Evolutionary conservation across 495 filamentous ascomycete genomes (phyloP).

Genomic region (Eremomyces bilateralis): DNA sequence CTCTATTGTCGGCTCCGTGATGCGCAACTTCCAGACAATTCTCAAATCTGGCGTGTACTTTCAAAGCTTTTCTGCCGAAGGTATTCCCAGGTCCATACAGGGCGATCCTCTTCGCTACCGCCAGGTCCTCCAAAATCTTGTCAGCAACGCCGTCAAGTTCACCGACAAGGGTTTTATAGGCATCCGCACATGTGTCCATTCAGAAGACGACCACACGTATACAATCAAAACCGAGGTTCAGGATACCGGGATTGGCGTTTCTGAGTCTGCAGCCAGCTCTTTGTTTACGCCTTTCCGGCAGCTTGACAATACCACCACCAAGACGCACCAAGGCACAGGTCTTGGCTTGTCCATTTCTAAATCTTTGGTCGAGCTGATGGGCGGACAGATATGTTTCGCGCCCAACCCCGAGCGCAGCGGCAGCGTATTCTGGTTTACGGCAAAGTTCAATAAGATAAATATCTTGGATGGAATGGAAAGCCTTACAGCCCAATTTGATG

Average conservation of each 20-base stretch:
- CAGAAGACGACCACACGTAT: slow-evolving; percentile 20
- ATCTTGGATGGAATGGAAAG: slow-evolving; percentile 39
- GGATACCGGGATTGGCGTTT: slow-evolving; percentile 73
- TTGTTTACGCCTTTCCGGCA: slow-evolving; percentile 77
- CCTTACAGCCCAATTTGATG: slow-evolving; percentile 36
- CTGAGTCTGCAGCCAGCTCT: slow-evolving; percentile 44
- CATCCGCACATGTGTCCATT: slow-evolving; percentile 14
- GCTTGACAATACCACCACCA: slow-evolving; percentile 56
- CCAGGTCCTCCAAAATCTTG: slow-evolving; percentile 66
- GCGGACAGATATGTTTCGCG: slow-evolving; percentile 44
- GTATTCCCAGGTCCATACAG: slow-evolving; percentile 23
- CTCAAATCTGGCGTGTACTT: slow-evolving; percentile 24
- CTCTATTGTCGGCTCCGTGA: slow-evolving; percentile 53
- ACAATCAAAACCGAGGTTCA: slow-evolving; percentile 37
- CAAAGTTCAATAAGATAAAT: slow-evolving; percentile 31
- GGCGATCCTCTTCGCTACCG: slow-evolving; percentile 63
- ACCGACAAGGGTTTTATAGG: slow-evolving; percentile 50
- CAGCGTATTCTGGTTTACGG: slow-evolving; percentile 49
- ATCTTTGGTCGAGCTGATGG: slow-evolving; percentile 63
- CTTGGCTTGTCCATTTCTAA: slow-evolving; percentile 67
- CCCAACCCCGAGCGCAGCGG: slow-evolving; percentile 39
- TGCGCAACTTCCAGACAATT: slow-evolving; percentile 48
- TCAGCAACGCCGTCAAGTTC: slow-evolving; percentile 84
- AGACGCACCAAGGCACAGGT: slow-evolving; percentile 63
- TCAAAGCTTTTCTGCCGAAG: slow-evolving; percentile 17